Conservation (phyloP, 441 rosid species). For the Populus hybrid region DNA sequence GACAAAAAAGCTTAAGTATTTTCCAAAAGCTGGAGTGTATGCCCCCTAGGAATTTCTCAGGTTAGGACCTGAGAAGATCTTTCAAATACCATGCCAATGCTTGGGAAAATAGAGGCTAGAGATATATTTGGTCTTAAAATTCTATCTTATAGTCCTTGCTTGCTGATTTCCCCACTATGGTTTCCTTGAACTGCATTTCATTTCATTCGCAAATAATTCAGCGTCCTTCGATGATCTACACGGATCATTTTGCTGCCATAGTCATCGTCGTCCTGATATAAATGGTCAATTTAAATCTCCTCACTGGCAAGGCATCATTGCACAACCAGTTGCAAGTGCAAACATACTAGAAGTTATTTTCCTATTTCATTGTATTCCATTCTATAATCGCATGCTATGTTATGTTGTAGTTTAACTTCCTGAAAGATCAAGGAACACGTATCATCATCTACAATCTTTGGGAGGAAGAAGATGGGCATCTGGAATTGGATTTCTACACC, state of each 20-base stretch:
- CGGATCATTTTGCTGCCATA: not conserved
- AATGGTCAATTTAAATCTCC: not conserved
- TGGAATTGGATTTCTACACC: constrained; percentile 68
- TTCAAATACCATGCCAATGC: not conserved
- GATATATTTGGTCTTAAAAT: not conserved
- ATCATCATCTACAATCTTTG: constrained; percentile 69
- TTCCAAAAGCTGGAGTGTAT: not conserved
- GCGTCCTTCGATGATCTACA: not conserved
- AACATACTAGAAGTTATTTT: not conserved
- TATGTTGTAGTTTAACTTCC: constrained; percentile 41
- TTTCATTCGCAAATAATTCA: not conserved
- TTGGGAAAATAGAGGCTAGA: not conserved
- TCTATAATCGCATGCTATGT: constrained; percentile 1
- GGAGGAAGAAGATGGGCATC: constrained; percentile 64
- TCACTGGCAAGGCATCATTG: not conserved
- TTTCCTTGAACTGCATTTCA: not conserved
- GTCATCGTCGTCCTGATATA: not conserved
- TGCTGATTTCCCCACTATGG: not conserved
- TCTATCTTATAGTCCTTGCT: not conserved
- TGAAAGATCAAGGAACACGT: constrained; percentile 55
- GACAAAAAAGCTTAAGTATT: not conserved
- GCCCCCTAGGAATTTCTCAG: not conserved
- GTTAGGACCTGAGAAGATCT: not conserved
- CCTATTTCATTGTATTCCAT: not conserved
- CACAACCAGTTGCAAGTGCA: not conserved